Base-by-base conservation (phyloP, 106 monocot genomes). In the Apostasia shenzhenica region DNA sequence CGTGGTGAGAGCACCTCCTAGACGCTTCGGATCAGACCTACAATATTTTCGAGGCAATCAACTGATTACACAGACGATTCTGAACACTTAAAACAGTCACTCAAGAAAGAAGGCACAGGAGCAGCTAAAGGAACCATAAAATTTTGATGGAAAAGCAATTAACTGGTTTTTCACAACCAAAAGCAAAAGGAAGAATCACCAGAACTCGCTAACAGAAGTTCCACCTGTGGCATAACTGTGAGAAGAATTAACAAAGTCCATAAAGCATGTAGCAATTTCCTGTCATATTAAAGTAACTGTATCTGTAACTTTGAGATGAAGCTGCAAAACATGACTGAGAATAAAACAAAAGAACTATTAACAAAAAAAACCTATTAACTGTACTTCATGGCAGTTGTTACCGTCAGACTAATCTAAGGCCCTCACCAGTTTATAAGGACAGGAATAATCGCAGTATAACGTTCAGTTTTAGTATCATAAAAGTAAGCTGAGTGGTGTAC, bases 171-270 rank as follows among this genome's bases (percentile, higher is more conserved):
- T 64, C 5, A 45, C 45, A 47, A 47, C 1, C 45, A 64, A 14
- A 47, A 64, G 46, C 14, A 64, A 63, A 2, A 42, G 26, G 8
- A 2, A 39, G 38, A 66, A 64, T 72, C 85, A 97, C 97, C 97
- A 97, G 59, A 87, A 87, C 77, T 97, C 97, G 64, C 83, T 81
- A 55, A 87, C 83, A 65, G 92, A 89, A 45, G 97, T 97, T 82
- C 97, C 97, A 48, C 97, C 97, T 12, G 92, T 97, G 54, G 97
- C 92, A 67, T 92, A 97, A 54, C 67, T 79, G 63, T 97, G 95
- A 65, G 95, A 97, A 74, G 95, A 89, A 82, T 97, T 97, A 54
- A 97, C 86, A 54, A 86, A 78, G 56, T 92, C 86, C 92, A 92
- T 92, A 63, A 97, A 97, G 55, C 77, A 85, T 42, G 81, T 64